Evolutionary conservation across 768 basidiomycete genomes (phyloP).

Genomic region (Suillus paluster): DNA sequence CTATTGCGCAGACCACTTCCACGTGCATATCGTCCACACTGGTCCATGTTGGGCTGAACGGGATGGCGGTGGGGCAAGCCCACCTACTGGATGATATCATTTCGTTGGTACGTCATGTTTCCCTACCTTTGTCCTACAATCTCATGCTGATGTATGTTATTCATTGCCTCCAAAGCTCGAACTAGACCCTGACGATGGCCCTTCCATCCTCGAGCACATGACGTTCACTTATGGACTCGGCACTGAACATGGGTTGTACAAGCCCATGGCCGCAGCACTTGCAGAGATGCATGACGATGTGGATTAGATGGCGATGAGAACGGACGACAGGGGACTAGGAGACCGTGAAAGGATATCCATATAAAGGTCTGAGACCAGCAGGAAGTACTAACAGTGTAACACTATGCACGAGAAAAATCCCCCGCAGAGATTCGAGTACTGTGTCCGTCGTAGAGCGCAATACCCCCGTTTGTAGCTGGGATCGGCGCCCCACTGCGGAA

Average conservation of each 20-base stretch:
- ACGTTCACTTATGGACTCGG: conserved; percentile 86
- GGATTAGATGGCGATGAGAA: neutral
- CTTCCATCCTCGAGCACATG: conserved; percentile 65
- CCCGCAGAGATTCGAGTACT: neutral
- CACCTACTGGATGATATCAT: conserved; percentile 94
- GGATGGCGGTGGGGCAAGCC: conserved; percentile 88
- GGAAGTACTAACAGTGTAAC: neutral
- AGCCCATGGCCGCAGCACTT: conserved; percentile 46
- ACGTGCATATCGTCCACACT: conserved; percentile 88
- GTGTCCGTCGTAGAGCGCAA: neutral
- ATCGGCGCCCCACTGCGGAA: no score
- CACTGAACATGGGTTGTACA: conserved; percentile 75
- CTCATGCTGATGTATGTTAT: neutral
- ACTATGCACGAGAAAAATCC: neutral
- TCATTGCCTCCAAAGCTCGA: neutral
- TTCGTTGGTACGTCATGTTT: conserved; percentile 59
- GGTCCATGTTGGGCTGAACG: conserved; percentile 58
- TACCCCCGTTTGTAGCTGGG: no score
- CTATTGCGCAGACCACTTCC: conserved; percentile 78
- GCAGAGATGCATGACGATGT: conserved; percentile 10
- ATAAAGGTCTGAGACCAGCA: neutral
- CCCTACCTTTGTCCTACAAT: neutral
- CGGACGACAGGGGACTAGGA: neutral
- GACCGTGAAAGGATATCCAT: neutral
- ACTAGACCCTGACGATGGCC: conserved; percentile 36